Evolutionary conservation across 345 rosid species (phyloP), one percentile per base, ranked within the genome.

Genomic region (Citrus medica): DNA sequence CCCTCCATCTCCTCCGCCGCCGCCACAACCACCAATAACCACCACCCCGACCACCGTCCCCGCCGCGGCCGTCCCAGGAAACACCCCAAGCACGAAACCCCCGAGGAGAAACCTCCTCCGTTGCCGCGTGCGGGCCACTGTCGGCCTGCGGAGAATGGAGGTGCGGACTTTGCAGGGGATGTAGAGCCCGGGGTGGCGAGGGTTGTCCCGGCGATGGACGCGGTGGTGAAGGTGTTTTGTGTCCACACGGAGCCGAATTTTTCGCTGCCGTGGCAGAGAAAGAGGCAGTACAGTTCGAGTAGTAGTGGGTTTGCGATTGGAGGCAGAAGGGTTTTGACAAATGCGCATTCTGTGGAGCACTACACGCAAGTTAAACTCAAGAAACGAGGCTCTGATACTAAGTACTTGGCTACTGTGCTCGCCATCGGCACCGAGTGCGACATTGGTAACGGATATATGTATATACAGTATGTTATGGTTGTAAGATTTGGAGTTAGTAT

Each of bases 341-440:
- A 90, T 84, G 93, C 91, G 3, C 93, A 90, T 70, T 90, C 93
- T 7, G 91, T 90, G 71, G 91, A 90, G 88, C 90, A 90, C 78
- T 82, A 86, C 42, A 88, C 93, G 9, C 93, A 90, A 80, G 93
- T 88, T 67, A 90, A 90, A 83, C 83, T 90, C 53, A 90, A 90
- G 77, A 90, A 88, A 82, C 78, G 93, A 12, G 93, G 93, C 7
- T 89, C 93, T 3, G 93, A 89, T 65, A 85, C 93, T 1, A 91
- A 91, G 85, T 89, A 88, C 79, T 83, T 91, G 87, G 95, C 93
- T 19, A 87, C 89, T 17, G 95, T 91, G 21, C 84, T 91, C 28
- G 90, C 93, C 66, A 88, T 89, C 63, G 95, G 95, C 60, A 89
- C 90, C 1, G 93, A 91, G 79, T 91, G 93, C 37, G 95, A 91